phyloP scores from a whole-genome alignment of 1,284 basidiomycete genomes.

The Trametes sp. region DNA sequence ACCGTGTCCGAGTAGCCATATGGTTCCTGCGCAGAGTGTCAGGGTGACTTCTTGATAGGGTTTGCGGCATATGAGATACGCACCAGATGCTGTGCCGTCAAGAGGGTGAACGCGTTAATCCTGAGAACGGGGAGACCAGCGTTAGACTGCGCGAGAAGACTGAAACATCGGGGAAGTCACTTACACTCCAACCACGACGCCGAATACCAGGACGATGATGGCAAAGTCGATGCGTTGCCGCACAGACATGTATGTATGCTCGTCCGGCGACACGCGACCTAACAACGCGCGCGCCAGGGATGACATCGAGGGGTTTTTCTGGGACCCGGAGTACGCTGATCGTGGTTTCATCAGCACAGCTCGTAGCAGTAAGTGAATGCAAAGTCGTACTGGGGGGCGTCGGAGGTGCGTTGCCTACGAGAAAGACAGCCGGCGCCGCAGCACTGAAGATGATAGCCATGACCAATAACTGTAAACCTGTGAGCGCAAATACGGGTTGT shows the following conservation, averaged over 20 bases:
- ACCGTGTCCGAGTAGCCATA: conserved; percentile 70
- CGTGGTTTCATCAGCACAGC: not conserved
- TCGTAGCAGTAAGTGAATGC: not conserved
- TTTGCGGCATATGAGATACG: conserved; percentile 28
- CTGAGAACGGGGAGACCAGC: conserved; percentile 31
- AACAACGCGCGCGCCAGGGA: conserved; percentile 65
- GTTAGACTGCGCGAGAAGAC: not conserved
- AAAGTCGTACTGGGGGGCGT: conserved; percentile 72
- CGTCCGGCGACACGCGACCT: conserved; percentile 50
- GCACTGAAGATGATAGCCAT: conserved; percentile 76
- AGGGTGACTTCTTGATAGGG: not conserved
- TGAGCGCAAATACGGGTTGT: not conserved
- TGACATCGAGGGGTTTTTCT: conserved; percentile 57
- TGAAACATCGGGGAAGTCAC: conserved; percentile 1
- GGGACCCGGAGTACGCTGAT: conserved; percentile 71
- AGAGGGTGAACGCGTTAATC: conserved; percentile 60
- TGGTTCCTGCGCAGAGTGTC: conserved; percentile 58
- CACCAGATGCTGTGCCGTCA: conserved; percentile 74
- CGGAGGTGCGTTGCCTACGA: conserved; percentile 56
- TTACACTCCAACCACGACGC: conserved; percentile 67
- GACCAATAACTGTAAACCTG: conserved; percentile 62
- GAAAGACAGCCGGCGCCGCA: conserved; percentile 59
- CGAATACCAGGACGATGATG: conserved; percentile 66
- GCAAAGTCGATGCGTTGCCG: conserved; percentile 75
- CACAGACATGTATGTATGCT: conserved; percentile 59